These are phyloP conservation scores for Phoenix roebelenii DNA, from an alignment of 176 grass and related monocot species.

Conservation along the genomic window DNA sequence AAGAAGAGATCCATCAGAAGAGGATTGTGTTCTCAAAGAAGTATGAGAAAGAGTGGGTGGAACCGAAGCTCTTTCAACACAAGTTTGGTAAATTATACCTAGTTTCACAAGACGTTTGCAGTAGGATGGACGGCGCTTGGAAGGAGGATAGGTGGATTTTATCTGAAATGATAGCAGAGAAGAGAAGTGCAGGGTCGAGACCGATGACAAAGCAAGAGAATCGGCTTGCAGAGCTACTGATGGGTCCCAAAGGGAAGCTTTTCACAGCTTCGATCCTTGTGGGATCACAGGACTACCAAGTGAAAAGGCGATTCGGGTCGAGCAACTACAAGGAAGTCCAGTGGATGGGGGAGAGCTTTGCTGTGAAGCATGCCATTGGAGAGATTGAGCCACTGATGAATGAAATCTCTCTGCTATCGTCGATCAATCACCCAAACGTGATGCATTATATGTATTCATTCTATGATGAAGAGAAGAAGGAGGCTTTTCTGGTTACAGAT, in stretches of 20 bases:
- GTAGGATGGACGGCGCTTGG: conserved; percentile 56
- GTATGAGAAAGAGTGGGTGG: conserved; percentile 62
- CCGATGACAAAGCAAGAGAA: conserved; percentile 46
- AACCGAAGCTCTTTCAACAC: conserved; percentile 57
- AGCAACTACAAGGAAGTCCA: conserved; percentile 71
- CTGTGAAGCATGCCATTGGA: conserved; percentile 62
- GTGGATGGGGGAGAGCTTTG: conserved; percentile 78
- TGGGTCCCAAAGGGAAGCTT: conserved; percentile 43
- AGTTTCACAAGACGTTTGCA: conserved; percentile 33
- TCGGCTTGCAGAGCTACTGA: conserved; percentile 52
- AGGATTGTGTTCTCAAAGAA: conserved; percentile 43
- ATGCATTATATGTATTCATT: conserved; percentile 56
- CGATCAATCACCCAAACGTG: conserved; percentile 61
- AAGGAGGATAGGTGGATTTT: conserved; percentile 79
- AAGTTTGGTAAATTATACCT: conserved; percentile 45
- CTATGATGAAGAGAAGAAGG: conserved; percentile 72
- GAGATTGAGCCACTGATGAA: conserved; percentile 25
- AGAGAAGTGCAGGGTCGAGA: conserved; percentile 21
- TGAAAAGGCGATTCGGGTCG: conserved; percentile 42
- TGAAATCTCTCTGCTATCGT: conserved; percentile 53
- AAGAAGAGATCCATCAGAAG: conserved; percentile 36
- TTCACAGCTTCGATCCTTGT: conserved; percentile 46
- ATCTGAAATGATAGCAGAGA: conserved; percentile 56
- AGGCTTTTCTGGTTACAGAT: conserved; percentile 63
- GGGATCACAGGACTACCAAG: conserved; percentile 43